Base-by-base conservation (phyloP, 768 basidiomycete genomes). In the Lentinus tigrinus region DNA sequence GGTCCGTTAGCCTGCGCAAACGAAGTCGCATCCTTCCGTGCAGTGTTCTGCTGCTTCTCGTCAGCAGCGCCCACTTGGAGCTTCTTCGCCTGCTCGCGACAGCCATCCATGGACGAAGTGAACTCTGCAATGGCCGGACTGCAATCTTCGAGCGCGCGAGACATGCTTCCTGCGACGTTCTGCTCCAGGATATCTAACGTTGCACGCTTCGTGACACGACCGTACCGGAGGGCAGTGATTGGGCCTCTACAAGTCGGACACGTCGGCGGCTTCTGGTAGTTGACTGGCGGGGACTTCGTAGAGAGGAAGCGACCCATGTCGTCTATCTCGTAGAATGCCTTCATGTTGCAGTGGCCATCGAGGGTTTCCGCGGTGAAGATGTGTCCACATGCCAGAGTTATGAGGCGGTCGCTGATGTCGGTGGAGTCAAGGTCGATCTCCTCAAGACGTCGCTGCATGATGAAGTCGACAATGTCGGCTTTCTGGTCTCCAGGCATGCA, bases 291-390 rank as follows among this genome's bases (percentile, higher is more conserved):
- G 3, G 63, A 56, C n/a, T 67, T 67, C 26, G 66, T 65, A 0
- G 54, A 60, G 0, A 59, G 39, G 56, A 61, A 74, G 1, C 27
- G 31, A 9, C 69, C 73, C 51, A 68, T 57, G 0, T 17, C 8
- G 43, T 72, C 66, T 9, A 58, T 24, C 7, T 62, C 51, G 58
- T 77, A 78, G 58, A 68, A 72, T 0, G 66, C 56, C 11, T 46
- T 23, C 61, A 78, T 65, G 3, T 62, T 52, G 58, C 70, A 73
- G 40, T 70, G 66, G 0, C 75, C 75, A 43, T 78, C 76, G 3
- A 78, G 65, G 0, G 74, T 74, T 57, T 74, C 75, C 6, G 75
- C 72, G 0, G 77, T 77, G 62, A 78, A 75, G 39, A 68, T 63
- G 57, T 78, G 77, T 1, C 72, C 69, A 50, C 77, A 78, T 36